Conservation (phyloP, 345 rosid genomes). For the Arabidopsis suecica region DNA sequence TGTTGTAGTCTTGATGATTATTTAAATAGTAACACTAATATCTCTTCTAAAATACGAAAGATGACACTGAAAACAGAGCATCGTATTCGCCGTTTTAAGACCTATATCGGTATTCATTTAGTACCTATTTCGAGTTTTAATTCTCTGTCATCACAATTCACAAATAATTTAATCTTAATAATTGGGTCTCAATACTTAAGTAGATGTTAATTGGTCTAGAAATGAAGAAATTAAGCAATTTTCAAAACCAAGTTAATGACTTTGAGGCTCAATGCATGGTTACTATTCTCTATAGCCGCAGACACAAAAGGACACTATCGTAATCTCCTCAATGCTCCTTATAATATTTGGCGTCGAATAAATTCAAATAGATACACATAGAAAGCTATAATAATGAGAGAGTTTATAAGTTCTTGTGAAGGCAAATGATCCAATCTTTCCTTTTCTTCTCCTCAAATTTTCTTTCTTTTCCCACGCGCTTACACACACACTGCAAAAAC, state of each 20-base stretch:
- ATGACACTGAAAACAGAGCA: slow-evolving; percentile 30
- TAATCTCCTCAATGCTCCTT: slow-evolving; percentile 5
- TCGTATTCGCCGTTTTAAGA: background rate
- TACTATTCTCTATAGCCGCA: background rate
- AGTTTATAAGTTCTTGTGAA: slow-evolving; percentile 42
- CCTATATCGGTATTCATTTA: background rate
- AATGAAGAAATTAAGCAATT: background rate
- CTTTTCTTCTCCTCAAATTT: slow-evolving; percentile 51
- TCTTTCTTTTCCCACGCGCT: slow-evolving; percentile 22
- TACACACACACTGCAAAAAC: slow-evolving; percentile 10
- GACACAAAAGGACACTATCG: slow-evolving; percentile 35
- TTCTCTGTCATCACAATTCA: background rate
- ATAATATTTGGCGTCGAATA: slow-evolving; percentile 27
- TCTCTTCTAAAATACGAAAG: background rate
- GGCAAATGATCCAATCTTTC: slow-evolving; percentile 56
- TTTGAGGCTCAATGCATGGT: background rate
- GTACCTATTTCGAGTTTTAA: background rate
- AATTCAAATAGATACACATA: slow-evolving; percentile 46
- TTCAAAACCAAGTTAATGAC: slow-evolving; percentile 30
- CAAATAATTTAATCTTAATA: background rate
- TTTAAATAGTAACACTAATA: no score
- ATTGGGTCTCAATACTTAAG: background rate
- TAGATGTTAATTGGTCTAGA: slow-evolving; percentile 1
- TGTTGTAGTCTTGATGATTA: background rate
- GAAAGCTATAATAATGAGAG: slow-evolving; percentile 26